Evolutionary conservation across 2,329 filamentous ascomycete genomes (phyloP).

Genomic region (Phyllosticta paracitricarpa): DNA sequence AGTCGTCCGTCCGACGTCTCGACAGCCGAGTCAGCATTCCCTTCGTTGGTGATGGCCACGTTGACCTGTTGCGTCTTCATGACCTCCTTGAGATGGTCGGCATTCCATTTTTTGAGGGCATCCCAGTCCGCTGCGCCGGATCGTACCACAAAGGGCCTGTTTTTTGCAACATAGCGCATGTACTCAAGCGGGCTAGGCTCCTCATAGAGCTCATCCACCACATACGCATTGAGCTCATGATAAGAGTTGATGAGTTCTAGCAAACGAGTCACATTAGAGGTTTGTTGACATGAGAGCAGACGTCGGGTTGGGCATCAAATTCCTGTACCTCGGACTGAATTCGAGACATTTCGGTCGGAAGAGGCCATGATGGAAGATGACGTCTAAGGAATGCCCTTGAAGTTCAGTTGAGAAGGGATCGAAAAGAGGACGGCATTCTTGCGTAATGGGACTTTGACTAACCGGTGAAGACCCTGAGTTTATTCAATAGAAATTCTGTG

Average conservation of each 20-base stretch:
- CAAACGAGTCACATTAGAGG: not conserved
- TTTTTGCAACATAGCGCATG: slow-evolving; percentile 64
- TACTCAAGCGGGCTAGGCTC: slow-evolving; percentile 70
- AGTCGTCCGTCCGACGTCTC: slow-evolving; percentile 45
- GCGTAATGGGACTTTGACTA: not conserved
- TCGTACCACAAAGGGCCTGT: slow-evolving; percentile 65
- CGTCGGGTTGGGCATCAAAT: not conserved
- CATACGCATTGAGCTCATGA: slow-evolving; percentile 57
- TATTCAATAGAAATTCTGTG: too few relatives aligned
- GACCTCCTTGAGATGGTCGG: slow-evolving; percentile 45
- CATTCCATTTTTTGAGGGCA: slow-evolving; percentile 54
- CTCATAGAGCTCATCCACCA: slow-evolving; percentile 50
- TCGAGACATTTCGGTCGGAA: slow-evolving; percentile 3
- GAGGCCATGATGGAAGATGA: not conserved
- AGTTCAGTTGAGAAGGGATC: not conserved
- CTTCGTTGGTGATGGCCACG: slow-evolving; percentile 66
- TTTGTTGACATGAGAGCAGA: not conserved
- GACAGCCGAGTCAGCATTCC: slow-evolving; percentile 51
- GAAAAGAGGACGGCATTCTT: not conserved
- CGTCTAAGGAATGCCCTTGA: not conserved
- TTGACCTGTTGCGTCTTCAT: slow-evolving; percentile 54
- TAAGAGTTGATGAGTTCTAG: slow-evolving; percentile 56
- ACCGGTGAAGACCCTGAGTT: not conserved
- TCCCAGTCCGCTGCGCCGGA: slow-evolving; percentile 53
- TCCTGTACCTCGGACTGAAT: slow-evolving; percentile 27